Evolutionary conservation across 495 filamentous ascomycete genomes (phyloP), one percentile per base, ranked within the genome.

Genomic region (Cercophora scortea): DNA sequence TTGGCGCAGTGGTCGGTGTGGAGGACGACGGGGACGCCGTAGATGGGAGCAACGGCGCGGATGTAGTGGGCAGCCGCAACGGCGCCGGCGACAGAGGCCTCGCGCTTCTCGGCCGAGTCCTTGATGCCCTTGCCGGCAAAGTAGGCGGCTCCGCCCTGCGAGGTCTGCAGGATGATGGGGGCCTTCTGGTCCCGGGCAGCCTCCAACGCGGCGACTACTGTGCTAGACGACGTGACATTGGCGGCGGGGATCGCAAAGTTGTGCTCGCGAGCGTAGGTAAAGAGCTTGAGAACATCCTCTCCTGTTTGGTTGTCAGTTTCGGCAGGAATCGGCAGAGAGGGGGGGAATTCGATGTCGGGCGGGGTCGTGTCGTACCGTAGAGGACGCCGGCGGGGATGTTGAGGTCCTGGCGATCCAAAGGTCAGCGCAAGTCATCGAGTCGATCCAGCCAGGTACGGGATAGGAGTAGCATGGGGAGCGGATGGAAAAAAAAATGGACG

Each of bases 11-110:
- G 89, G 50, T 95, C 89, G 13, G 60, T 69, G 46, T 65, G 63
- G 15, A 65, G 82, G 52, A 97, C 75, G 51, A 95, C 93, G 52
- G 93, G 93, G 50, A 98, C 78, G 57, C 84, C 90, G 72, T 98
- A 98, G 52, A 79, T 56, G 25, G 92, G 87, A 36, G 93, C 90
- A 63, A 99, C 70, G 56, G 86, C 74, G 55, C 93, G 88, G 78
- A 97, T 88, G 79, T 88, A 97, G 78, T 95, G 86, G 55, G 94
- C 93, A 54, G 79, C 93, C 56, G 93, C 89, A 53, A 96, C 75
- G 65, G 85, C 78, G 61, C 94, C 93, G 42, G 83, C 82, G 62
- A 97, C 89, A 46, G 90, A 92, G 45, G 91, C 92, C 54, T 81
- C 78, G 72, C 95, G 92, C 71, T 89, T 82, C 54, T 68, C 61